Percentiles rank a stretch among this genome's conserved stretches.
Evolutionary conservation across 2,329 filamentous ascomycete species (phyloP).

Genomic region (Penicillium capsulatum): DNA sequence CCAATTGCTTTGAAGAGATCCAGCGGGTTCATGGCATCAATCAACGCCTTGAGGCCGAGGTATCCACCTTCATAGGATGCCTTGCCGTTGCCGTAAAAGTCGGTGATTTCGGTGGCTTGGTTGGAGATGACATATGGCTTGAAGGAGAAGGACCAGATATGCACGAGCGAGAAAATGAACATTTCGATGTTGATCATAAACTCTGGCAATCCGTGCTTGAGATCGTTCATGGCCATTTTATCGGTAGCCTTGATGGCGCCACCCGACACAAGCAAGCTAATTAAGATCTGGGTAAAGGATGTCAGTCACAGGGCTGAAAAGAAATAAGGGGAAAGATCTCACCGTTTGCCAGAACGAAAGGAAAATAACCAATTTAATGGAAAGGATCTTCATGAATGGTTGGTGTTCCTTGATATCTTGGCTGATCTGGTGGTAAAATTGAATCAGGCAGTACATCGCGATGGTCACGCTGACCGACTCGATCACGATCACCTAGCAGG

Average conservation of each 20-base stretch:
- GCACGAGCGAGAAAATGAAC: slow-evolving; percentile 72
- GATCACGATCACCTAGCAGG: slow-evolving; percentile 57
- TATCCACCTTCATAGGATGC: slow-evolving; percentile 60
- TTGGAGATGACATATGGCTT: slow-evolving; percentile 57
- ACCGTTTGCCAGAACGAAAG: slow-evolving; percentile 80
- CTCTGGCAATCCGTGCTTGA: slow-evolving; percentile 75
- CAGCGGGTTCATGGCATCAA: slow-evolving; percentile 73
- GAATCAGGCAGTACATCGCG: slow-evolving; percentile 84
- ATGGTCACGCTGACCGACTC: slow-evolving; percentile 69
- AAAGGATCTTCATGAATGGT: slow-evolving; percentile 74
- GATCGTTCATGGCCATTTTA: slow-evolving; percentile 65
- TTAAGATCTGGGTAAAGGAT: slow-evolving; percentile 43
- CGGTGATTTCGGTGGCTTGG: slow-evolving; percentile 44
- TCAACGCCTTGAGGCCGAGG: slow-evolving; percentile 60
- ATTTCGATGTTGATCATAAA: slow-evolving; percentile 79
- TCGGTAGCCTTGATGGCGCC: slow-evolving; percentile 61
- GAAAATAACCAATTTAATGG: slow-evolving; percentile 89
- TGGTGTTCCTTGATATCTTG: slow-evolving; percentile 63
- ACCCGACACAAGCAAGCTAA: slow-evolving; percentile 59
- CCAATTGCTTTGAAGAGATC: slow-evolving; percentile 77
- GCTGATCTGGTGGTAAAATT: slow-evolving; percentile 78
- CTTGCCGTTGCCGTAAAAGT: slow-evolving; percentile 44
- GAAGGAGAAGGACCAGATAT: slow-evolving; percentile 79
- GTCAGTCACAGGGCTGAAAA: slow-evolving; percentile 1
- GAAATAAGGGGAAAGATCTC: slow-evolving; percentile 16